These are phyloP conservation scores for Rutstroemia sp. DNA, from an alignment of 2,329 filamentous ascomycete species.

Conservation along the genomic window DNA sequence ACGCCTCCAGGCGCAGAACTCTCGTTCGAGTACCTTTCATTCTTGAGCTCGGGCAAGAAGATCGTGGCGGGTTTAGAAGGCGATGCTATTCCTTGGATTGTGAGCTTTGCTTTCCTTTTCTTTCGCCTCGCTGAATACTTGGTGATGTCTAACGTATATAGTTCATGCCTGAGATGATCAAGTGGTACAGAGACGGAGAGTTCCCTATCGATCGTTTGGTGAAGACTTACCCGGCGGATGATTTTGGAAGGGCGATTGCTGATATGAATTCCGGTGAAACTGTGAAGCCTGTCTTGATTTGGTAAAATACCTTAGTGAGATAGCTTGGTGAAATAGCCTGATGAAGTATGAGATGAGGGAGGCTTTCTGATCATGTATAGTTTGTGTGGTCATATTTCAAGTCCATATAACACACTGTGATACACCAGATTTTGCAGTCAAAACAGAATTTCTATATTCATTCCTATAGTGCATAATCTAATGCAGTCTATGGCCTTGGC, in stretches of 20 bases:
- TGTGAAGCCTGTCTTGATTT: constrained; percentile 36
- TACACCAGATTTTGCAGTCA: no score
- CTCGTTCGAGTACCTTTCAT: not conserved
- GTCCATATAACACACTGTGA: no score
- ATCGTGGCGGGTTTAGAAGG: not conserved
- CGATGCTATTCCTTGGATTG: not conserved
- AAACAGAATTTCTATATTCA: no score
- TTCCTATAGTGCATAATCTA: no score
- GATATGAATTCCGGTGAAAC: constrained; percentile 35
- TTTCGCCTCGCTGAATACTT: no score
- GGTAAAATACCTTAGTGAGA: not conserved
- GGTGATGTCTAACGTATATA: not conserved
- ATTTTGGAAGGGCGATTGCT: constrained; percentile 14
- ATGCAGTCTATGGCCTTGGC: no score
- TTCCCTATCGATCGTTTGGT: constrained; percentile 41
- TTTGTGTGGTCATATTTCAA: no score
- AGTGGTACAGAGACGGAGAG: constrained; percentile 39
- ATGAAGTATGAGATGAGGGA: no score
- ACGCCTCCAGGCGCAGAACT: not conserved
- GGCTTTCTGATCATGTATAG: not conserved
- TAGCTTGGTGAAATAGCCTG: constrained; percentile 12
- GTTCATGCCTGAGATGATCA: constrained; percentile 40
- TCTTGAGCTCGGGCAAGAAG: constrained; percentile 2
- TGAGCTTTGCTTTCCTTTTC: not conserved
- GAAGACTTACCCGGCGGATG: constrained; percentile 19